Evolutionary conservation across 768 basidiomycete genomes (phyloP), one percentile per base, ranked within the genome.

Genomic region (Calvatia gigantea): DNA sequence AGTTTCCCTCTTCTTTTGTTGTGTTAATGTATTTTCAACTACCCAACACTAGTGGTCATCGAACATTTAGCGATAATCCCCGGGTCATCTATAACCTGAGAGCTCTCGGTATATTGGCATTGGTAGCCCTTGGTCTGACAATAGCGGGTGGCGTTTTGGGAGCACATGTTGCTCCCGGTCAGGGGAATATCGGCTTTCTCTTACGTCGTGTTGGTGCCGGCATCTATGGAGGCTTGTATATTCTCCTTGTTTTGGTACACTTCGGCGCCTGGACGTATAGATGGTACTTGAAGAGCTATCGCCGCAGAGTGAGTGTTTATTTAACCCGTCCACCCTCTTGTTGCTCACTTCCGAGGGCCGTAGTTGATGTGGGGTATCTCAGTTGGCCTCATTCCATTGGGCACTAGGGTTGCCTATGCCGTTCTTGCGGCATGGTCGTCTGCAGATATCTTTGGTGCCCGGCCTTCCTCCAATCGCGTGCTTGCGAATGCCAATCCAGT

Each of bases 371-470:
- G 62, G 27, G 85, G 83, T 25, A 68, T 86, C 42, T 71, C 81
- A 19, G 25, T 69, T 44, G 83, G 82, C 7, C 69, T 88, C 12
- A 85, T 85, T 4, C 81, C 86, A 68, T 71, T 89, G 29, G 80
- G 78, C 15, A 77, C 81, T 31, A 76, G 79, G 51, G 74, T 78
- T 54, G 71, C 74, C n/a, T 88, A 87, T 62, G 73, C 77, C 41
- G 68, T 88, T 32, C 73, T 88, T 38, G 74, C 79, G 25, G 78
- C 78, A 5, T 87, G 79, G 71, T 83, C 84, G 19, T 70, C 85
- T 14, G 72, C 75, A 11, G 75, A 76, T 57, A 62, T 74, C 44
- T 73, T 76, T 46, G 79, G 75, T 51, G 44, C 57, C 27, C 41
- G 68, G 44, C 67, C 64, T 27, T 75, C 76, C 6, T 58, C 69